These are phyloP conservation scores for Orbilia brochopaga DNA, from an alignment of 2,329 filamentous ascomycete species.

Conservation along the genomic window DNA sequence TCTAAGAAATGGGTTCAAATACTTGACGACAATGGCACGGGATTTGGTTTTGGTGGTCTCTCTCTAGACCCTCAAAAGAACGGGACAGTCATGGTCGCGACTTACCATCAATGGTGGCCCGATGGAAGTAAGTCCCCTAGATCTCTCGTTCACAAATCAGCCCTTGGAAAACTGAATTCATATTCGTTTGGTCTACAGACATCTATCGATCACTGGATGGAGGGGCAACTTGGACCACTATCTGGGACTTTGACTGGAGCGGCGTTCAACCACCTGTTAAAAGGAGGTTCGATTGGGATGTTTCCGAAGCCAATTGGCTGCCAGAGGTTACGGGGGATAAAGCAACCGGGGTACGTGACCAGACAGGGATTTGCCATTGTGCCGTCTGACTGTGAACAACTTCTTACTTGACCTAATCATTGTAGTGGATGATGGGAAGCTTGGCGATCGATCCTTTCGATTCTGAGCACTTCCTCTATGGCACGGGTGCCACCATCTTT, in stretches of 20 bases:
- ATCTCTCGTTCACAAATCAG: too few relatives aligned
- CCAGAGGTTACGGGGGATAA: conserved; percentile 43
- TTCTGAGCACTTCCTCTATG: conserved; percentile 68
- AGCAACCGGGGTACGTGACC: conserved; percentile 56
- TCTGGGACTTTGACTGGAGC: conserved; percentile 63
- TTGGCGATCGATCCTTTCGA: conserved; percentile 67
- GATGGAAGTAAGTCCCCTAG: conserved; percentile 59
- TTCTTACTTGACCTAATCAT: conserved; percentile 10
- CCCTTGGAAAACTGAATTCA: too few relatives aligned
- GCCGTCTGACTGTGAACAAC: conserved; percentile 59
- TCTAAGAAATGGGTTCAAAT: conserved; percentile 65
- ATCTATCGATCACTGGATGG: conserved; percentile 66
- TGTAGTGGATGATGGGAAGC: conserved; percentile 69
- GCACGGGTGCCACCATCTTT: conserved; percentile 65
- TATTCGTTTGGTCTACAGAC: conserved; percentile 55
- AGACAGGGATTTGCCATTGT: not conserved
- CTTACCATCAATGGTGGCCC: conserved; percentile 67
- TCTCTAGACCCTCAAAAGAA: conserved; percentile 64
- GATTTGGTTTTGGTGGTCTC: conserved; percentile 66
- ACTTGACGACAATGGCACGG: conserved; percentile 61
- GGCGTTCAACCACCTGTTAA: conserved; percentile 59
- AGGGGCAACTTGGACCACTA: conserved; percentile 63
- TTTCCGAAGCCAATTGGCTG: conserved; percentile 57
- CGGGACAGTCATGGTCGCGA: conserved; percentile 66
- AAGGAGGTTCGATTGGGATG: conserved; percentile 62